Base-by-base conservation (phyloP, 225 moss, liverwort and hornwort species). In the Marchantia polymorpha region DNA sequence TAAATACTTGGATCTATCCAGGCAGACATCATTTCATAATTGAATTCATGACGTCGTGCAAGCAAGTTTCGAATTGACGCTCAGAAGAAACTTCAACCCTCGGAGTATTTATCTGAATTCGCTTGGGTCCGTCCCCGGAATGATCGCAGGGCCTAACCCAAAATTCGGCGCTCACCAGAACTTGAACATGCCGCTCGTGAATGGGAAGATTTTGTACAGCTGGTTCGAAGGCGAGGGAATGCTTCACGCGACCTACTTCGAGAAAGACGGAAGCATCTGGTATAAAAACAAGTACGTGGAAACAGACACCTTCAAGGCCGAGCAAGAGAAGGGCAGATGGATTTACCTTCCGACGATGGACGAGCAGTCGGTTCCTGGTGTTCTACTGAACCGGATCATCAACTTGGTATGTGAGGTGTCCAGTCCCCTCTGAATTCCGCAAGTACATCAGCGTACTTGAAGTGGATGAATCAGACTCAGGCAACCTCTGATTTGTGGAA, bases 141-240 rank as follows among this genome's bases (percentile, higher is more conserved):
- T n/a, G 26, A 23, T 9, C 70, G 54, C 80, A 84, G 83, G 83
- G 30, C 80, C 83, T 1, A 84, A 84, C 49, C 67, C 83, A 19
- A 74, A 53, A 27, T 80, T 67, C 47, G 69, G 80, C 76, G 83
- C 69, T 19, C 56, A 73, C 7, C 69, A 69, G 46, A 29, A 46
- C 23, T 39, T 55, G 9, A 60, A 31, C 7, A 77, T 77, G 13
- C 77, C 81, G 17, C 78, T 84, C n/a, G 14, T 53, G 11, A n/a
- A 53, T 29, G 81, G 84, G 0, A 64, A 72, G 54, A 61, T 71
- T 1, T 19, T 55, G 30, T 81, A 53, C 39, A 77, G 78, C 73
- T 81, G 76, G 74, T 81, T 83, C 27, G 83, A 83, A 55, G 83
- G 78, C 25, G 83, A 83, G 25, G 83, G 83, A 56, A 79, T 83